Base-by-base conservation (phyloP, 2,329 filamentous ascomycete species). In the Xylaria sp. region DNA sequence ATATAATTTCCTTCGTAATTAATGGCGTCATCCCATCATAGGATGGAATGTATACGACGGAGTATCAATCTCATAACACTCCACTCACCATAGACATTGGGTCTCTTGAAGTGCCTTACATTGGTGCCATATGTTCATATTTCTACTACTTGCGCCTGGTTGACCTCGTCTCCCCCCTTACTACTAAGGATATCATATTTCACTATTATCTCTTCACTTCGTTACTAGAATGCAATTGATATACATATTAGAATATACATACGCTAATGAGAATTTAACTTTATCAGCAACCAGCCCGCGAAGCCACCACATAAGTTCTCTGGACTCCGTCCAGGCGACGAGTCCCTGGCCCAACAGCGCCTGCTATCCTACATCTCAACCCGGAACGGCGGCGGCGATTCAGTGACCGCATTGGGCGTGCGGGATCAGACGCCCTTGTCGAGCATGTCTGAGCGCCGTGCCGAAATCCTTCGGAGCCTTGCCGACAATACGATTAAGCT, bases 321-420 rank as follows among this genome's bases (percentile, higher is more conserved):
- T 9, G 23, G 1, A 5, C 13, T 12, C 15, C 6, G 39, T 31
- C 23, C 39, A 23, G 46, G 20, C 23, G 20, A 51, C 20, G 28
- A 9, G 23, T 51, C 44, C 20, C 23, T 62, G 12, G 50, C 46
- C 12, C 58, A 63, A 8, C 51, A 51, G 12, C 62, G 41, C 15
- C 20, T 69, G 39, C 25, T 55, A 20, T 54, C 51, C 10, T 74
- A 69, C 58, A 70, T 68, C 31, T 12, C 63, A 18, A n/a, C 52
- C 2, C 44, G 41, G 8, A 57, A 65, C 23, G 64, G 34, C 0
- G 67, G 73, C 1, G 69, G 69, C 5, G 73, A 73, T 41, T 66
- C 71, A 0, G 55, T 74, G 20, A 70, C 64, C 0, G 67, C 73
- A 18, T 46, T 72, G 5, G n/a, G 50, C 1, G 39, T 69, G 3